Percentiles rank a stretch among this genome's conserved stretches.
Evolutionary conservation across 345 rosid species (phyloP).

Genomic region (Hibiscus syriacus): DNA sequence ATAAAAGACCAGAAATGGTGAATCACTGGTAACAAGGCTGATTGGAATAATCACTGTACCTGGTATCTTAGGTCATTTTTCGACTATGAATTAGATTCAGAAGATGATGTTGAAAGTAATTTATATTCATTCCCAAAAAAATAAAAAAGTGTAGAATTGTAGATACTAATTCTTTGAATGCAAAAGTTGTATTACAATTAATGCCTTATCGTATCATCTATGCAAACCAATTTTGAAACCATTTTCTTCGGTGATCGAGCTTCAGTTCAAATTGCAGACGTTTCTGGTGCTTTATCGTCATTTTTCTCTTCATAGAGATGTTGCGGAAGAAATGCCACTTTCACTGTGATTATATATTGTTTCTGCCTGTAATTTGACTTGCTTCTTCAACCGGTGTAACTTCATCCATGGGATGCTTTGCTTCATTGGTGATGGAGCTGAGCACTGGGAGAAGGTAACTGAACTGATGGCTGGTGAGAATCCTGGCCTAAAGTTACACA

Average conservation of each 20-base stretch:
- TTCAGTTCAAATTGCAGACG: background rate
- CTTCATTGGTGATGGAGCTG: background rate
- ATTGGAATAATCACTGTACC: constrained; percentile 64
- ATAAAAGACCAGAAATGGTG: constrained; percentile 84
- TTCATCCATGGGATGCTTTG: background rate
- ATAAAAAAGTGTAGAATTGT: background rate
- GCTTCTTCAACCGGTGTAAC: background rate
- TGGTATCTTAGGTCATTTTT: constrained; percentile 66
- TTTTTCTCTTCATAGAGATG: constrained; percentile 6
- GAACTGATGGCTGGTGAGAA: background rate
- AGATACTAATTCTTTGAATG: background rate
- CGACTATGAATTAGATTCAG: constrained; percentile 33
- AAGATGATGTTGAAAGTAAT: background rate
- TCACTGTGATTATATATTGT: background rate
- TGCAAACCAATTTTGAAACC: too few relatives aligned
- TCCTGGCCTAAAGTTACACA: background rate
- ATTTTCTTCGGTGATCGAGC: constrained; percentile 29
- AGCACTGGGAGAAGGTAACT: background rate
- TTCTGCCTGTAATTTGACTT: background rate
- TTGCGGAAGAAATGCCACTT: background rate
- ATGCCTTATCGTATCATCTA: too few relatives aligned
- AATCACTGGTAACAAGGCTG: constrained; percentile 39
- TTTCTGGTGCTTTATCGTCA: constrained; percentile 12
- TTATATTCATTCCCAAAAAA: too few relatives aligned
- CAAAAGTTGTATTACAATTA: background rate